A percentile compares a stretch with the other conserved stretches of the same genome.
These are phyloP conservation scores for Zymoseptoria passerinii DNA, from an alignment of 2,329 filamentous ascomycete species.

Conservation along the genomic window DNA sequence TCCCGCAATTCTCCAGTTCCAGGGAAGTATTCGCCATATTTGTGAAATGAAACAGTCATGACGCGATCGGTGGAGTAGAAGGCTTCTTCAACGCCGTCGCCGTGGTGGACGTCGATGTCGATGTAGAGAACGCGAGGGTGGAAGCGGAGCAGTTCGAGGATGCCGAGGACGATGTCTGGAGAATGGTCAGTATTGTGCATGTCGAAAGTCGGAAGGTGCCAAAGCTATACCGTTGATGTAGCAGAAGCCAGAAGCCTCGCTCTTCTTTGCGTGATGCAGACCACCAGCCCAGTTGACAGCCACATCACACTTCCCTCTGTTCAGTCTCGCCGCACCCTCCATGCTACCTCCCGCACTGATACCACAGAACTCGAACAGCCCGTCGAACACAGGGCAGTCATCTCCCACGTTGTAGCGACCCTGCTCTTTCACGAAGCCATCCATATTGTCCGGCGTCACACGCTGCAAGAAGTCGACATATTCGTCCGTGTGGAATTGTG, in stretches of 20 bases:
- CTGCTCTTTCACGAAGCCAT: conserved; percentile 82
- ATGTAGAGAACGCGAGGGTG: conserved; percentile 59
- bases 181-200: conserved; percentile 1
- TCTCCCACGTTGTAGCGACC: conserved; percentile 64
- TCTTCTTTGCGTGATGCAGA: conserved; percentile 43
- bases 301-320: conserved; percentile 60
- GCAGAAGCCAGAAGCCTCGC: conserved; percentile 41
- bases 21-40: conserved; percentile 55
- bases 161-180: conserved; percentile 57
- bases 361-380: conserved; percentile 61
- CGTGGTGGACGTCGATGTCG: conserved; percentile 60
- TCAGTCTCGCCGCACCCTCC: conserved; percentile 61
- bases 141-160: conserved; percentile 56
- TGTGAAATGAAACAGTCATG: conserved; percentile 65
- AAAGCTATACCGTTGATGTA: conserved; percentile 38
- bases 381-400: conserved; percentile 58
- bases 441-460: conserved; percentile 98
- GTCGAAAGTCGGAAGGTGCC: neutral
- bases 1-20: conserved; percentile 61
- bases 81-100: conserved; percentile 62
- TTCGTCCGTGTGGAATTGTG: conserved; percentile 64
- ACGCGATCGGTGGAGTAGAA: conserved; percentile 65
- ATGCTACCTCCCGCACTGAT: conserved; percentile 63
- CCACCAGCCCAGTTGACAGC: conserved; percentile 48
- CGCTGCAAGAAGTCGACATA: conserved; percentile 69